These are phyloP conservation scores for Pyrus pyrifolia DNA, from an alignment of 306 rosid species.

Conservation along the genomic window DNA sequence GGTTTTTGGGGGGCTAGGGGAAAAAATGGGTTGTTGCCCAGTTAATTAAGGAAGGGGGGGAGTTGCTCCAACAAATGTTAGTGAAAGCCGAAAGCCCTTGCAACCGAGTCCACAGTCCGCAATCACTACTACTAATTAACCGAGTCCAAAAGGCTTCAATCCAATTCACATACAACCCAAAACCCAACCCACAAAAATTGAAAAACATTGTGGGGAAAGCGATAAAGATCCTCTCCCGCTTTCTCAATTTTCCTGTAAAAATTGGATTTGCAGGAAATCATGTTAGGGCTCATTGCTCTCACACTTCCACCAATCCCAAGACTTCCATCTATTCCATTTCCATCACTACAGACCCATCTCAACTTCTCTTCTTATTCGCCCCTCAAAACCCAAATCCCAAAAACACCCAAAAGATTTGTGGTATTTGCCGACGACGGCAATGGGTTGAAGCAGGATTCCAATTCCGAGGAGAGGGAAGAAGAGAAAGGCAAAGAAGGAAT, in stretches of 20 bases:
- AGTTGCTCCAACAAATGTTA: too few species aligned
- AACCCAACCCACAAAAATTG: background rate
- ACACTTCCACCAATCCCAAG: background rate
- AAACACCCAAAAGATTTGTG: slow-evolving; percentile 12
- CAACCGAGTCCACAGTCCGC: too few species aligned
- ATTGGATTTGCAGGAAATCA: background rate
- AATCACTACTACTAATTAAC: too few species aligned
- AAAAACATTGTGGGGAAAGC: background rate
- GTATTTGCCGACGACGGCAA: slow-evolving; percentile 29
- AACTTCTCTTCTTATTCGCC: background rate
- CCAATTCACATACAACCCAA: background rate
- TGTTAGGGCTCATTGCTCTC: background rate
- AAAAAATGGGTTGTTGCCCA: too few species aligned
- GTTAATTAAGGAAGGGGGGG: too few species aligned
- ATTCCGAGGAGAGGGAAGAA: slow-evolving; percentile 17
- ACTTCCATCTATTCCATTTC: background rate
- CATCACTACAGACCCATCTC: background rate
- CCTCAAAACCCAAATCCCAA: slow-evolving; percentile 10
- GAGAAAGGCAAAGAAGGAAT: slow-evolving; percentile 13
- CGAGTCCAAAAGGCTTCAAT: background rate
- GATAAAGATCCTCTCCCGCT: background rate
- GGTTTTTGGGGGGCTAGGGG: too few species aligned
- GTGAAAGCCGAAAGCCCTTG: too few species aligned
- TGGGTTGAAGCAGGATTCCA: slow-evolving; percentile 18
- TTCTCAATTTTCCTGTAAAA: background rate